Conservation (phyloP, 805 yeast species). For the Cyberlindnera amylophila region DNA sequence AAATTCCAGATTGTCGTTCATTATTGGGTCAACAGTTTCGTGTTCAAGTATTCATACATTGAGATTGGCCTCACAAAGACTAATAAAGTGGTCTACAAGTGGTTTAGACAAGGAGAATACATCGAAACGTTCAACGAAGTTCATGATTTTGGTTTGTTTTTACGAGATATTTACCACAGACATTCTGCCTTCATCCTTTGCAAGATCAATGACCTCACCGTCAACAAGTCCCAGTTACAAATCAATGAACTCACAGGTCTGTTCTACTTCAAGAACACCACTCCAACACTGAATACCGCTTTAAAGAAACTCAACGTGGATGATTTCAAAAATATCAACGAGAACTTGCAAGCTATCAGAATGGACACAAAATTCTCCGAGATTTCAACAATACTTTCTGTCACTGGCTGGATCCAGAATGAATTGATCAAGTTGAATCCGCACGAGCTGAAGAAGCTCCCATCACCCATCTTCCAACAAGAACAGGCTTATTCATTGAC, state of each 20-base stretch:
- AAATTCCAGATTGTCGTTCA: conserved; percentile 50
- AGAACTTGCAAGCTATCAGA: conserved; percentile 19
- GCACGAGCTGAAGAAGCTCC: conserved; percentile 39
- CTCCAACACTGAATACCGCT: conserved; percentile 28
- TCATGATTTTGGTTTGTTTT: conserved; percentile 33
- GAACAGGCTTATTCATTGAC: conserved; percentile 1
- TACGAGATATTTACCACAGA: conserved; percentile 36
- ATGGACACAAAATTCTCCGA: conserved; percentile 34
- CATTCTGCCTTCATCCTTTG: conserved; percentile 37
- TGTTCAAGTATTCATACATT: conserved; percentile 47
- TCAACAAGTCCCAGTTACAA: conserved; percentile 27
- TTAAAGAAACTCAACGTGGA: conserved; percentile 26
- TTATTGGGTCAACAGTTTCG: conserved; percentile 59
- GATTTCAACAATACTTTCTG: conserved; percentile 50
- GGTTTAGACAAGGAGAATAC: conserved; percentile 58
- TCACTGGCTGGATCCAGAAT: conserved; percentile 67
- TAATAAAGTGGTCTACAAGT: conserved; percentile 49
- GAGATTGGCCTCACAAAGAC: conserved; percentile 56
- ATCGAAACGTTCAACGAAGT: conserved; percentile 31
- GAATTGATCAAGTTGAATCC: conserved; percentile 47
- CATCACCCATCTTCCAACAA: conserved; percentile 5
- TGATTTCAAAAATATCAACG: conserved; percentile 25
- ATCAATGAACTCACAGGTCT: conserved; percentile 33
- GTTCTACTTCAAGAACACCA: conserved; percentile 43
- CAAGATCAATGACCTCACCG: conserved; percentile 30